Base-by-base conservation (phyloP, 106 monocot genomes). In the Phalaenopsis aphrodite region DNA sequence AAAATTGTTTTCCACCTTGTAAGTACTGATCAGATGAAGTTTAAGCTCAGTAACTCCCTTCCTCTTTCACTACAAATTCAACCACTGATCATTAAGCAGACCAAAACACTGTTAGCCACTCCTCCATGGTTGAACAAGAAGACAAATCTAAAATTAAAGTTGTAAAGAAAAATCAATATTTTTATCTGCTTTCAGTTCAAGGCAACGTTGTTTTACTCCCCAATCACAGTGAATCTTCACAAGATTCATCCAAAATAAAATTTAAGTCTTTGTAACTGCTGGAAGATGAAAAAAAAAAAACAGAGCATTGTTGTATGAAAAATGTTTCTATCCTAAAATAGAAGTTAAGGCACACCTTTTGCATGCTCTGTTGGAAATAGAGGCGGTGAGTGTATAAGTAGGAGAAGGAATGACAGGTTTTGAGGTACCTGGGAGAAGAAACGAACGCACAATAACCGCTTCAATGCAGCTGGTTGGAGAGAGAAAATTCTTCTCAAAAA, bases 401-500 rank as follows among this genome's bases (percentile, higher is more conserved):
- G 6, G 2, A 21, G 61, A 61, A 21, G 21, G 38, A 2, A 42
- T 45, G 3, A 43, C 17, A 45, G 37, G 45, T 45, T 79, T 42
- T 56, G 8, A 10, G 43, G 43, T 17, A 99, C 98, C 98, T 84
- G 98, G 94, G 80, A 95, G 90, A 84, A 93, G 74, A 81, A 88
- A 95, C 17, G 83, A 85, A 58, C 91, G 87, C 41, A 99, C n/a
- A 55, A 99, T 79, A 43, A 99, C 72, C 39, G 85, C 98, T 83
- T 93, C 98, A 41, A 99, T 78, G 39, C 89, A 79, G 45, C 91
- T 94, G 37, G 21, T 87, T 38, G 72, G 66, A 68, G 89, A 89
- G 17, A 99, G 86, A 75, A 94, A 94, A 83, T 94, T 93, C 88
- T 94, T 99, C 85, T 99, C 98, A 21, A 85, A 83, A 77, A 99